A percentile compares a stretch with the other conserved stretches of the same genome.
Conservation (phyloP, 805 yeast genomes). For the Ogataea naganishii region DNA sequence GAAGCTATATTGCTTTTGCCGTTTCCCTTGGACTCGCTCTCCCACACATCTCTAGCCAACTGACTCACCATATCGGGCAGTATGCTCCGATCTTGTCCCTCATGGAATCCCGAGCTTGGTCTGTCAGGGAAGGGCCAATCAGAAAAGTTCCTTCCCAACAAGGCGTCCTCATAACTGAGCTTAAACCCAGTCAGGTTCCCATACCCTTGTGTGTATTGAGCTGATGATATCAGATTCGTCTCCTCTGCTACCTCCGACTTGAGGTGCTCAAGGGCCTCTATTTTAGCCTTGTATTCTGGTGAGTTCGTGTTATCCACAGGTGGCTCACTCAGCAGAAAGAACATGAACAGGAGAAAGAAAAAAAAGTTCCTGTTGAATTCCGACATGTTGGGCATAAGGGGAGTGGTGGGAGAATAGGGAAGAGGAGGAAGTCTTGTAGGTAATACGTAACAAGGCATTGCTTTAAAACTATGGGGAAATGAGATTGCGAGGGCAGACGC, state of each 20-base stretch:
- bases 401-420: too few relatives aligned
- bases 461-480: too few relatives aligned
- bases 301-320: conserved; percentile 20
- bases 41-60: conserved; percentile 48
- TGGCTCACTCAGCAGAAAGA: conserved; percentile 34
- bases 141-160: conserved; percentile 33
- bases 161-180: conserved; percentile 53
- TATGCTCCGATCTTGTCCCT: conserved; percentile 44
- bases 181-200: conserved; percentile 70
- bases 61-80: conserved; percentile 50
- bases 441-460: too few relatives aligned
- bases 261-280: conserved; percentile 24
- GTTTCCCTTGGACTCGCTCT: conserved; percentile 16
- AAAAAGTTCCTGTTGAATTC: too few relatives aligned
- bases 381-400: too few relatives aligned
- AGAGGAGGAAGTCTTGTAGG: too few relatives aligned
- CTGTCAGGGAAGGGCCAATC: conserved; percentile 47
- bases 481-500: too few relatives aligned
- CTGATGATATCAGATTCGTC: too few relatives aligned
- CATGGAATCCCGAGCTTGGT: conserved; percentile 29
- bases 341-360: conserved; percentile 28
- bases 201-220: conserved; percentile 44
- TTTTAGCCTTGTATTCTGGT: conserved; percentile 14
- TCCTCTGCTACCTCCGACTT: conserved; percentile 23
- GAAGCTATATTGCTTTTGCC: conserved; percentile 16